phyloP scores from a whole-genome alignment of 2,329 filamentous ascomycete genomes.

The Sporothrix variecibatus region DNA sequence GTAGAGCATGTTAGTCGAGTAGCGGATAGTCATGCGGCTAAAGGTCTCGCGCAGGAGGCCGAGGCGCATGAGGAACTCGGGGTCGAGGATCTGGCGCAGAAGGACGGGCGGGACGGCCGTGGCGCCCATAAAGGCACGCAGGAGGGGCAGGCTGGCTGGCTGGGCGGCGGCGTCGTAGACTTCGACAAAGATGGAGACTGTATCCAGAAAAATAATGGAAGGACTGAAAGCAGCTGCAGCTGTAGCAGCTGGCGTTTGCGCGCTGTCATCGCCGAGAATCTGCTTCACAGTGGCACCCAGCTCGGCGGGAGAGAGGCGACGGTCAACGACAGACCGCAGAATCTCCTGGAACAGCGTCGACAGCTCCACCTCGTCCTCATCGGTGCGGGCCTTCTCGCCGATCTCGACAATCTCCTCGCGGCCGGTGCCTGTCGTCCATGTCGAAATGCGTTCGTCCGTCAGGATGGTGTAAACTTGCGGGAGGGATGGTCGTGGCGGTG shows the following conservation, averaged over 20 bases:
- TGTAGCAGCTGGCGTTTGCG: conserved; percentile 30
- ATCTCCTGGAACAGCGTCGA: conserved; percentile 82
- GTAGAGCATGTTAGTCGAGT: conserved; percentile 90
- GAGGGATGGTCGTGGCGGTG: conserved; percentile 34
- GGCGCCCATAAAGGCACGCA: conserved; percentile 70
- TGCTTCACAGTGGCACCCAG: conserved; percentile 73
- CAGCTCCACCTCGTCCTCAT: conserved; percentile 69
- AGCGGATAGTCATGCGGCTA: conserved; percentile 76
- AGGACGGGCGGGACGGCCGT: conserved; percentile 70
- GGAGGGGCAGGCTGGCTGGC: conserved; percentile 46
- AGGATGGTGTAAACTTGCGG: conserved; percentile 73
- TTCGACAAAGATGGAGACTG: conserved; percentile 76
- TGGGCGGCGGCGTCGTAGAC: conserved; percentile 57
- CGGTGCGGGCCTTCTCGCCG: conserved; percentile 63
- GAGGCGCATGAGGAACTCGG: conserved; percentile 70
- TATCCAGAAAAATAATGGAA: conserved; percentile 77
- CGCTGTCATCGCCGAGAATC: conserved; percentile 53
- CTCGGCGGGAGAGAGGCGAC: conserved; percentile 65
- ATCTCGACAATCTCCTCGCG: conserved; percentile 67
- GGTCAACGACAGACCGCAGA: conserved; percentile 71
- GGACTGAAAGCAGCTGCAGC: conserved; percentile 56
- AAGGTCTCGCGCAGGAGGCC: conserved; percentile 86
- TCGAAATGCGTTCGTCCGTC: conserved; percentile 66
- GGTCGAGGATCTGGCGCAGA: conserved; percentile 83
- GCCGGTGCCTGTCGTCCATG: conserved; percentile 66